Base-by-base conservation (phyloP, 1,139 yeast genomes). In the Zygosaccharomyces sapae region DNA sequence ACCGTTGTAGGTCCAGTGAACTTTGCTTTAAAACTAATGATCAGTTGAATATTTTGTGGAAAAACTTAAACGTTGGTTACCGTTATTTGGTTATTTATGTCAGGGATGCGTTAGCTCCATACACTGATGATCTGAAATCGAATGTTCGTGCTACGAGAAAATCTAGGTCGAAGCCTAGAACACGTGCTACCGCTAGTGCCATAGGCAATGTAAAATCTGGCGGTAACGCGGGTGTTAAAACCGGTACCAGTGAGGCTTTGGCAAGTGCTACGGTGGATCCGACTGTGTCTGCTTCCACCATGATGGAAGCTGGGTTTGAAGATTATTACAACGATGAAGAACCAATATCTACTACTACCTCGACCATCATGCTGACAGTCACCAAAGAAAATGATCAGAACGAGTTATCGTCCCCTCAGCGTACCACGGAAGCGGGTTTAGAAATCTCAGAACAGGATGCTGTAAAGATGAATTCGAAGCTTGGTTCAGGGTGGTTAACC, bases 401-500 rank as follows among this genome's bases (percentile, higher is more conserved):
- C 13, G 51, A 44, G 20, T 52, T 44, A 22, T 40, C 47, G 4
- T 43, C 47, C 3, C 46, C 48, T 1, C 45, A 51, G 13, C 31
- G 36, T n/a, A 45, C 37, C 6, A 36, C 50, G 7, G 34, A 42
- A 12, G 24, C 43, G 3, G 42, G 38, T 3, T 13, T 52, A 20
- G 54, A 53, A 9, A 40, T 52, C 4, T 48, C 58, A 7, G 48
- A 55, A 18, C 45, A 51, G 18, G 55, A 53, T 9, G 34, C 53
- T 4, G 43, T 55, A 33, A 53, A 33, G 53, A 55, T 19, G 57
- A 55, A 16, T 53, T 53, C 31, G 41, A 49, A 4, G 52, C 57
- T 6, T 55, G 59, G 59, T 46, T 45, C 29, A 40, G 44, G 10
- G 41, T 55, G 9, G 50, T 55, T 35, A 53, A 55, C 36, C 49